Conservation (phyloP, 495 filamentous ascomycete genomes). For the Trichoderma reesei region DNA sequence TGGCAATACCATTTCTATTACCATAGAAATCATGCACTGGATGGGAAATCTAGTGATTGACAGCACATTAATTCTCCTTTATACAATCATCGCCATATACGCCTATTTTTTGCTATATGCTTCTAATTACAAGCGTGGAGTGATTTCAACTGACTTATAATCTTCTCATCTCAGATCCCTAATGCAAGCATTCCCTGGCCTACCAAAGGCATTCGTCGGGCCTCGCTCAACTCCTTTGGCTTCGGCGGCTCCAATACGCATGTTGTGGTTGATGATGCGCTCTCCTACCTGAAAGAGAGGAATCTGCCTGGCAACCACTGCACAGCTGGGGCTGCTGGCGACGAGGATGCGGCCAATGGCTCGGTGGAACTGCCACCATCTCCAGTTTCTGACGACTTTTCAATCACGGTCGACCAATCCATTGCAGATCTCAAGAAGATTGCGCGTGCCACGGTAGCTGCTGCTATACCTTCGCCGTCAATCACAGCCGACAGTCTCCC, state of each 20-base stretch:
- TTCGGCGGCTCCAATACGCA: conserved; percentile 53
- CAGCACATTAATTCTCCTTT: too few relatives aligned
- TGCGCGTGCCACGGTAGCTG: neutral
- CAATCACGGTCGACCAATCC: neutral
- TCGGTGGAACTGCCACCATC: neutral
- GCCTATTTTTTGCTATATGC: too few relatives aligned
- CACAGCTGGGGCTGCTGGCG: conserved; percentile 10
- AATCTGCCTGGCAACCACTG: conserved; percentile 19
- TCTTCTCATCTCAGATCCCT: conserved; percentile 16
- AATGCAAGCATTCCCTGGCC: conserved; percentile 21
- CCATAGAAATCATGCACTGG: too few relatives aligned
- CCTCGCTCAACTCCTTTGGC: conserved; percentile 47
- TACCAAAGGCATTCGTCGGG: conserved; percentile 26
- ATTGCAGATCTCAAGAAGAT: neutral
- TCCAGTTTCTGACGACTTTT: neutral
- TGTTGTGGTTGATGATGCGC: conserved; percentile 39
- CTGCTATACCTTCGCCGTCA: neutral
- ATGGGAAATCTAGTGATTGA: too few relatives aligned
- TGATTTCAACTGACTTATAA: neutral
- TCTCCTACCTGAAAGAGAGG: neutral
- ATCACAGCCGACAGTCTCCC: neutral
- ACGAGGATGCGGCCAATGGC: too few relatives aligned
- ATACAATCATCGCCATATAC: too few relatives aligned
- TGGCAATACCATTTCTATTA: too few relatives aligned
- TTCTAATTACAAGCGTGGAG: too few relatives aligned